phyloP scores from a whole-genome alignment of 2,329 filamentous ascomycete species.

The Nakataea oryzae region DNA sequence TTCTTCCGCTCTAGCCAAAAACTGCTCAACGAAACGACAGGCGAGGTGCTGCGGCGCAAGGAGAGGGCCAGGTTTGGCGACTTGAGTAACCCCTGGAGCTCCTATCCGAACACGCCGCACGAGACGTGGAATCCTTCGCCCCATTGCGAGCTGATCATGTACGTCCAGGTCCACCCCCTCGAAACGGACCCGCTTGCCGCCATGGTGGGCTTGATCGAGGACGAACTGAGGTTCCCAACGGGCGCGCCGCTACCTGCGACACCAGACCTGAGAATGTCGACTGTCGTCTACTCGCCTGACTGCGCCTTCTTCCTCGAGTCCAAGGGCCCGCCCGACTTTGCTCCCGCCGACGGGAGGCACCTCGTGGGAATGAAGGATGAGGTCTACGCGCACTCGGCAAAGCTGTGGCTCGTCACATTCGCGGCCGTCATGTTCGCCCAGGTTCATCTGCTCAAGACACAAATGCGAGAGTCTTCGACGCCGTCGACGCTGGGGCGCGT shows the following conservation, averaged over 20 bases:
- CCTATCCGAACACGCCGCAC: slow-evolving; percentile 50
- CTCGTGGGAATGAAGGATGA: slow-evolving; percentile 52
- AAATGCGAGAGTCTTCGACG: slow-evolving; percentile 57
- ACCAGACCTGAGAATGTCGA: slow-evolving; percentile 50
- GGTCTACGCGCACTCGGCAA: slow-evolving; percentile 43
- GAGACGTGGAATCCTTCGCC: slow-evolving; percentile 52
- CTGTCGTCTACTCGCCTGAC: slow-evolving; percentile 57
- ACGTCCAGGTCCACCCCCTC: slow-evolving; percentile 63
- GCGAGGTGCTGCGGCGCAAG: slow-evolving; percentile 55
- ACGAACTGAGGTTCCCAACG: slow-evolving; percentile 50
- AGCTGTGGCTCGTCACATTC: slow-evolving; percentile 47
- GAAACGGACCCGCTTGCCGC: slow-evolving; percentile 24
- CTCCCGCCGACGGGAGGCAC: slow-evolving; percentile 38
- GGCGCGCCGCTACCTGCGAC: slow-evolving; percentile 45
- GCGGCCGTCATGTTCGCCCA: slow-evolving; percentile 49
- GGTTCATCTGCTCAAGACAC: slow-evolving; percentile 48
- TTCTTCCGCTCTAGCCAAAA: slow-evolving; percentile 48
- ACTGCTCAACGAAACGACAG: slow-evolving; percentile 64
- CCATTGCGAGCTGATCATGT: slow-evolving; percentile 83
- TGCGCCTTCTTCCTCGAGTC: slow-evolving; percentile 57
- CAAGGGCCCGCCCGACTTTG: slow-evolving; percentile 48
- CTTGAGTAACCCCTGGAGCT: slow-evolving; percentile 62
- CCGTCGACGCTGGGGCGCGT: slow-evolving; percentile 57
- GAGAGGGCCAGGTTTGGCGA: slow-evolving; percentile 44
- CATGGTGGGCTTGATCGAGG: slow-evolving; percentile 45